Percentiles rank a stretch among this genome's conserved stretches.
Evolutionary conservation across 2,329 filamentous ascomycete genomes (phyloP).

Genomic region (Pseudogymnoascus sp.): DNA sequence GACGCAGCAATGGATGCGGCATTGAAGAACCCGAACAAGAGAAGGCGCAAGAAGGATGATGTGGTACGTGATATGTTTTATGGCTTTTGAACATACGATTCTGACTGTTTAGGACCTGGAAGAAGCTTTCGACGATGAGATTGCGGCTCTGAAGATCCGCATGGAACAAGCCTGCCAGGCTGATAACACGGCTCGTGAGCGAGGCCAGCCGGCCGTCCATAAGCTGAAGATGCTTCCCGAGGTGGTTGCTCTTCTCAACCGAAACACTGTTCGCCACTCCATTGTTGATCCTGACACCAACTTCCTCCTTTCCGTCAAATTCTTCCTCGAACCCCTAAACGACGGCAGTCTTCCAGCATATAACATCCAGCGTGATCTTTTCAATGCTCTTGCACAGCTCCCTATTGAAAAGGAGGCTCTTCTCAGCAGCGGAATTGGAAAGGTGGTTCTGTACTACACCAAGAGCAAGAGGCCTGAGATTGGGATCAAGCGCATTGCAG

Average conservation of each 20-base stretch:
- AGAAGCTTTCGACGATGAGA: slow-evolving; percentile 80
- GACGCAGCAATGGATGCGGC: slow-evolving; percentile 83
- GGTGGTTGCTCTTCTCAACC: slow-evolving; percentile 79
- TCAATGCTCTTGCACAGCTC: slow-evolving; percentile 67
- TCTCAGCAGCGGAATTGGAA: slow-evolving; percentile 86
- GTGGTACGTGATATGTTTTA: slow-evolving; percentile 51
- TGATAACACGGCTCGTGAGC: slow-evolving; percentile 73
- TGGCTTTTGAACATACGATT: slow-evolving; percentile 1
- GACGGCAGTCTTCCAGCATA: slow-evolving; percentile 92
- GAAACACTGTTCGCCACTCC: slow-evolving; percentile 74
- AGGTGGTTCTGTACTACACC: slow-evolving; percentile 94
- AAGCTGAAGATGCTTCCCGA: slow-evolving; percentile 92
- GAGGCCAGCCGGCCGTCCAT: slow-evolving; percentile 73
- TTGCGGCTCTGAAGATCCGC: slow-evolving; percentile 74
- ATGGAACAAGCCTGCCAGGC: slow-evolving; percentile 87
- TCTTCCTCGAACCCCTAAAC: slow-evolving; percentile 91
- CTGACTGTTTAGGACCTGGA: slow-evolving; percentile 62
- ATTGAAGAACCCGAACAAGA: slow-evolving; percentile 67
- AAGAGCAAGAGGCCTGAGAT: slow-evolving; percentile 85
- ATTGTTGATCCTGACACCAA: slow-evolving; percentile 93
- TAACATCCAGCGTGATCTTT: slow-evolving; percentile 93
- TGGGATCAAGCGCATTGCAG: slow-evolving; percentile 85
- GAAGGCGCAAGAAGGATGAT: slow-evolving; percentile 67
- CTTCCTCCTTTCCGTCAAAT: slow-evolving; percentile 87
- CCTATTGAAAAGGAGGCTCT: slow-evolving; percentile 88